Evolutionary conservation across 177 flowering plant genomes (phyloP).

Genomic region (Vitis hybrid): DNA sequence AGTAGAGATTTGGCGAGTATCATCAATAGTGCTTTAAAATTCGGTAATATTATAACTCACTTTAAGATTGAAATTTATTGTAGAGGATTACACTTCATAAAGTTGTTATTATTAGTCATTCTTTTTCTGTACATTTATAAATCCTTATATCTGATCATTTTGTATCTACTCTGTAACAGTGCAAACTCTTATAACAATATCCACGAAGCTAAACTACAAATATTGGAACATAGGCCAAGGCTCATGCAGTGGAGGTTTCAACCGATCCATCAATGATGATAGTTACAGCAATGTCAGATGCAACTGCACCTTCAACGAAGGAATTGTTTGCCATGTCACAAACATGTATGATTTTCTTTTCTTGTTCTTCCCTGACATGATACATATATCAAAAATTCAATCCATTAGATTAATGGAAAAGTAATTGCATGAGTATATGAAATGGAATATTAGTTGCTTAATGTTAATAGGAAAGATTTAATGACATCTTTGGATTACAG

Average conservation of each 20-base stretch:
- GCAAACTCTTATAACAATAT: constrained; percentile 30
- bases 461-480: too few species aligned
- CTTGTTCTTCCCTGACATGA: neutral
- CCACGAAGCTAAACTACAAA: constrained; percentile 25
- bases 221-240: constrained; percentile 26
- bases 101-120: too few species aligned
- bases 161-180: constrained; percentile 23
- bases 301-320: constrained; percentile 24
- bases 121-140: too few species aligned
- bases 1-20: too few species aligned
- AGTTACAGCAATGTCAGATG: constrained; percentile 28
- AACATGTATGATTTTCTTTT: constrained; percentile 35
- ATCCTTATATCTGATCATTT: neutral
- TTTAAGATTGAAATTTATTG: too few species aligned
- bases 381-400: neutral
- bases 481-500: too few species aligned
- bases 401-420: too few species aligned
- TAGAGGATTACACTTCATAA: too few species aligned
- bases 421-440: too few species aligned
- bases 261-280: neutral
- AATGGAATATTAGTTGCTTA: too few species aligned
- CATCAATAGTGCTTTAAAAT: too few species aligned
- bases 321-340: constrained; percentile 43
- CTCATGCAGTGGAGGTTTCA: constrained; percentile 33
- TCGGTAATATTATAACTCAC: too few species aligned